phyloP scores from a whole-genome alignment of 768 basidiomycete species.

The Candolleomyces efflorescens region DNA sequence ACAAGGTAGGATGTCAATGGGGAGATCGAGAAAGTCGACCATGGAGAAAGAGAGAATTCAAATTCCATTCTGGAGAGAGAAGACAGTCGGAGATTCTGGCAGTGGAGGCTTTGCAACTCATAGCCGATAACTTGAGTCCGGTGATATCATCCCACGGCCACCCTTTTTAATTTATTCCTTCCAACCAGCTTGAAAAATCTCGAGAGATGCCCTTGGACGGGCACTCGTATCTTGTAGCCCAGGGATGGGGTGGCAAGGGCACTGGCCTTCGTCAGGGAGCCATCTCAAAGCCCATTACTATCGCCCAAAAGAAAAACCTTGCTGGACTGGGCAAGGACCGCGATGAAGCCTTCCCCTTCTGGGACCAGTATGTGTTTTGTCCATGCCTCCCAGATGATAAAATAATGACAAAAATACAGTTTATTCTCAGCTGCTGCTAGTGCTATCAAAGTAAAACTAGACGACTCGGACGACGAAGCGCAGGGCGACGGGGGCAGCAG shows the following conservation, averaged over 20 bases:
- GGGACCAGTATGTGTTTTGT: conserved; percentile 82
- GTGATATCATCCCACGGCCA: background rate
- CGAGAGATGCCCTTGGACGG: conserved; percentile 62
- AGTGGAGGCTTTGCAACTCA: background rate
- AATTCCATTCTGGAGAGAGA: background rate
- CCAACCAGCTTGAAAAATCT: background rate
- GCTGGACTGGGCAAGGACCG: conserved; percentile 88
- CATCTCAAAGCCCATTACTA: conserved; percentile 68
- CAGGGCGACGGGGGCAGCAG: conserved; percentile 27
- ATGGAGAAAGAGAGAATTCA: background rate
- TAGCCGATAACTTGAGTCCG: background rate
- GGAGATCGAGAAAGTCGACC: conserved; percentile 48
- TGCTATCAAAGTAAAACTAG: conserved; percentile 70
- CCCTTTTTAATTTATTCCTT: background rate
- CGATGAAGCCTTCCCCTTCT: conserved; percentile 95
- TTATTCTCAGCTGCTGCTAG: conserved; percentile 80
- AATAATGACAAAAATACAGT: conserved; percentile 31
- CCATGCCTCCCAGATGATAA: background rate
- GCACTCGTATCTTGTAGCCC: conserved; percentile 66
- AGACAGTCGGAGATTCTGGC: background rate
- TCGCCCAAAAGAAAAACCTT: conserved; percentile 83
- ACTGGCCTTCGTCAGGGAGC: conserved; percentile 82
- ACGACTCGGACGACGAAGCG: conserved; percentile 46
- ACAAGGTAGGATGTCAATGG: conserved; percentile 58
- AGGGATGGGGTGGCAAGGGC: conserved; percentile 89